Percentiles rank a stretch among this genome's conserved stretches.
Conservation (phyloP, 2,329 filamentous ascomycete species). For the Diaporthe helianthi region DNA sequence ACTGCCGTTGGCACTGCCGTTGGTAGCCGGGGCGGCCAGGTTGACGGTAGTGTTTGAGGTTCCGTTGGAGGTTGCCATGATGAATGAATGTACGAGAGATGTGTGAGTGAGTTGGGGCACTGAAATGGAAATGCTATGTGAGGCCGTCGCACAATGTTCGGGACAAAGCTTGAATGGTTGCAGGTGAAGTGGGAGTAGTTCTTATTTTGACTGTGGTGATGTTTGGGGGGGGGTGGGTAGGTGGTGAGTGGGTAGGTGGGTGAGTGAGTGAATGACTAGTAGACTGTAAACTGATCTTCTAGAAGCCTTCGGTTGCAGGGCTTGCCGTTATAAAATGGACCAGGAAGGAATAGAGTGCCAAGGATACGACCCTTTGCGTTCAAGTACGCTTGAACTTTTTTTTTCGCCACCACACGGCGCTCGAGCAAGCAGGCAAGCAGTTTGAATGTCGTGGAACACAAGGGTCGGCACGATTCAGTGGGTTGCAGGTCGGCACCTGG, state of each 20-base stretch:
- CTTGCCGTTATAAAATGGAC: background rate
- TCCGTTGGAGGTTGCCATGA: constrained; percentile 39
- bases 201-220: background rate
- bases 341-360: background rate
- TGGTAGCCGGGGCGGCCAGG: constrained; percentile 33
- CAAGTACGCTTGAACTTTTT: background rate
- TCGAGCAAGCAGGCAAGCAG: background rate
- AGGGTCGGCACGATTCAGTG: constrained; percentile 17
- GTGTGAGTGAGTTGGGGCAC: background rate
- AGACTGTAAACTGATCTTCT: constrained; percentile 14
- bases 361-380: constrained; percentile 7
- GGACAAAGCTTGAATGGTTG: background rate
- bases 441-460: constrained; percentile 12
- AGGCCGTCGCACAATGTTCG: background rate
- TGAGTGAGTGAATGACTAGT: constrained; percentile 5
- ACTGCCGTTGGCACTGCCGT: constrained; percentile 37
- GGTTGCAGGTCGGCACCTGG: constrained; percentile 21
- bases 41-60: constrained; percentile 31
- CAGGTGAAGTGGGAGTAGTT: background rate
- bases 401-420: constrained; percentile 17
- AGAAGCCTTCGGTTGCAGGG: constrained; percentile 27
- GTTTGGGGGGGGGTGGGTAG: too few relatives aligned
- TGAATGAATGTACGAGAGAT: constrained; percentile 3
- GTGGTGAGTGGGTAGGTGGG: too few relatives aligned
- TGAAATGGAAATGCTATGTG: background rate